Evolutionary conservation across 495 filamentous ascomycete species (phyloP).

Genomic region (Annulohypoxylon moriforme): DNA sequence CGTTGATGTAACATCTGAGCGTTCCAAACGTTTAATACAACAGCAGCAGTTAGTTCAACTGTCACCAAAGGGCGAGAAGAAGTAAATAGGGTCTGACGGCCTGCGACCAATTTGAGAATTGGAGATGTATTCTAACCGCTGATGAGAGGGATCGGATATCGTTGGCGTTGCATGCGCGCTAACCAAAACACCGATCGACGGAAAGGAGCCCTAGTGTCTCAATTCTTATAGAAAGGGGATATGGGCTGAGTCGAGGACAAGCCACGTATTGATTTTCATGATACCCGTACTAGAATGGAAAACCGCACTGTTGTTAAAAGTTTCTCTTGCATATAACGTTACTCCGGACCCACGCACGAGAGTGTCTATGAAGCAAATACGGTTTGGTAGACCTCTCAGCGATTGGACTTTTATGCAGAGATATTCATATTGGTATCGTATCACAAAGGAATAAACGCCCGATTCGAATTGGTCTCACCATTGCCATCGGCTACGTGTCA

Average conservation of each 20-base stretch:
- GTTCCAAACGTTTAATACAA: background rate
- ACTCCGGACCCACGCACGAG: background rate
- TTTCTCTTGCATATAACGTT: background rate
- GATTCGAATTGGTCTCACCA: background rate
- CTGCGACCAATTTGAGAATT: background rate
- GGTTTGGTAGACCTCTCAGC: background rate
- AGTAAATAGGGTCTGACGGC: background rate
- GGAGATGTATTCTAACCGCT: background rate
- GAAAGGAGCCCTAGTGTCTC: background rate
- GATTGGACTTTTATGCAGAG: background rate
- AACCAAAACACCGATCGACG: constrained; percentile 8
- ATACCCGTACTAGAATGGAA: background rate
- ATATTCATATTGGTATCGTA: background rate
- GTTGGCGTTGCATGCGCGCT: constrained; percentile 11
- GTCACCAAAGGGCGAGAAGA: background rate
- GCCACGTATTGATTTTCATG: background rate
- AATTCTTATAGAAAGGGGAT: background rate
- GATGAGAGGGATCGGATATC: background rate
- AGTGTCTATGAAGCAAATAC: background rate
- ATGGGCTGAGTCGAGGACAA: constrained; percentile 3
- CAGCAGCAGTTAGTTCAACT: background rate
- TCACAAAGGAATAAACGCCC: background rate
- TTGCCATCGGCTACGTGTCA: background rate
- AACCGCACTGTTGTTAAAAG: background rate
- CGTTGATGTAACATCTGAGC: background rate